Base-by-base conservation (phyloP, 352 stramenopile genomes). In the Globisporangium okanoganense region DNA sequence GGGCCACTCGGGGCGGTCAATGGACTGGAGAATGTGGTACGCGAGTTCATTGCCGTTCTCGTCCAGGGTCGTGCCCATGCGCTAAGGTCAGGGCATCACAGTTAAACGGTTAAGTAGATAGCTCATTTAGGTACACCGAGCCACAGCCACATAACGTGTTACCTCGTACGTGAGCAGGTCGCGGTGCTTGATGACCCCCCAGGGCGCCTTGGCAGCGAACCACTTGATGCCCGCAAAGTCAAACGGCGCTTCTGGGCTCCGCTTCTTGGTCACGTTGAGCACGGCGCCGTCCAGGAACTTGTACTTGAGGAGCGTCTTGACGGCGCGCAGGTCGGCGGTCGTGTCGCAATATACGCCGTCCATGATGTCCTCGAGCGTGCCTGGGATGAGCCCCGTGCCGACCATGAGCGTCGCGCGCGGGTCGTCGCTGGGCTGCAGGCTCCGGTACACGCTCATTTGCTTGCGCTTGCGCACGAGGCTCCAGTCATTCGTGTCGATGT, bases 201-300 rank as follows among this genome's bases (percentile, higher is more conserved):
- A 76, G 29, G 58, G 59, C 18, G 58, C 71, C 10, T 57, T 64
- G 3, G 58, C 60, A 10, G 70, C 64, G 36, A 68, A 70, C 73
- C 70, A 81, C 49, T 78, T 78, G 65, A 81, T 72, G 6, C 73
- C 73, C 0, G 70, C 67, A 22, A 78, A 81, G 48, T 62, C 64
- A 29, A 69, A 81, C 22, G 73, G 73, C 22, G 65, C 62, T 3
- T 70, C 53, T 0, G 62, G 25, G 16, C 55, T 75, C 1, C 65
- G 62, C 2, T 68, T 61, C 61, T 75, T 55, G 13, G 62, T 72
- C 2, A 61, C 67, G 43, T 72, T 71, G 25, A 81, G 58, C 14
- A 78, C 53, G 0, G 59, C 63, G 2, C 59, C 70, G 10, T 72
- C 66, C 18, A 73, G 56, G 5, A 78, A 41, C 18, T 67, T 53